Percentiles rank a stretch among this genome's conserved stretches.
These are phyloP conservation scores for Coemansia sp. DNA, from an alignment of 192 early-diverging fungal species.

Conservation along the genomic window DNA sequence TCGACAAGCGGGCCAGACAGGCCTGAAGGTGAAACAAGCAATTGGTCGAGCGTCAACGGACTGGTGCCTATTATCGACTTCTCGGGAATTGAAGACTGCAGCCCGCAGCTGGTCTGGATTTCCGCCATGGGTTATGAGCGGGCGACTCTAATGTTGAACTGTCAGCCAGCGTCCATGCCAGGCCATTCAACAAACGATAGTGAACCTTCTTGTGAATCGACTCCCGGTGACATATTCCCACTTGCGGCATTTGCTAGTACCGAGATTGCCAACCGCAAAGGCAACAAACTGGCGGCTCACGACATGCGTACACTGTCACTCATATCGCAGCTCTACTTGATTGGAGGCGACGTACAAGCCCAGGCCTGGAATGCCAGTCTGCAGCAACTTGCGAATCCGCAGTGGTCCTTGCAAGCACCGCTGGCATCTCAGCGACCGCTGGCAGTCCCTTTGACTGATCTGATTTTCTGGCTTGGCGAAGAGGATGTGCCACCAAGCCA, in stretches of 20 bases:
- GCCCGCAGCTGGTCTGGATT: conserved; percentile 26
- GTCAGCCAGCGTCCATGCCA: neutral
- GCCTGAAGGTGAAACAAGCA: neutral
- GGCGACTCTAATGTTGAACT: conserved; percentile 5
- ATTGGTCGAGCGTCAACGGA: conserved; percentile 8
- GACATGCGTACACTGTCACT: conserved; percentile 65
- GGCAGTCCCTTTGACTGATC: conserved; percentile 59
- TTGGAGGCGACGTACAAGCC: neutral
- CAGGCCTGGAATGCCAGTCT: conserved; percentile 2
- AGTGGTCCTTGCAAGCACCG: conserved; percentile 57
- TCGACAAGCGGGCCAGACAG: neutral
- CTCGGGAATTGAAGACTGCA: conserved; percentile 24
- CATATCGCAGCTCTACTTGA: conserved; percentile 66
- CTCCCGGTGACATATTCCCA: neutral
- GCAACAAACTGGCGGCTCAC: conserved; percentile 52
- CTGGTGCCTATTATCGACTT: conserved; percentile 43
- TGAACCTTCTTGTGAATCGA: neutral
- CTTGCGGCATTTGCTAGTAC: neutral
- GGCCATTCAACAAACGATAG: neutral
- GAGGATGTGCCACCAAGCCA: conserved; percentile 78
- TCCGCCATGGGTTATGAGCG: conserved; percentile 32
- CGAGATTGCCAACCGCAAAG: conserved; percentile 24
- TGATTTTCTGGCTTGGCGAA: conserved; percentile 64
- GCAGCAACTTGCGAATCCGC: neutral
- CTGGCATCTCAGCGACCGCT: conserved; percentile 57